phyloP scores from a whole-genome alignment of 805 yeast species.

The Candida nitratophila region DNA sequence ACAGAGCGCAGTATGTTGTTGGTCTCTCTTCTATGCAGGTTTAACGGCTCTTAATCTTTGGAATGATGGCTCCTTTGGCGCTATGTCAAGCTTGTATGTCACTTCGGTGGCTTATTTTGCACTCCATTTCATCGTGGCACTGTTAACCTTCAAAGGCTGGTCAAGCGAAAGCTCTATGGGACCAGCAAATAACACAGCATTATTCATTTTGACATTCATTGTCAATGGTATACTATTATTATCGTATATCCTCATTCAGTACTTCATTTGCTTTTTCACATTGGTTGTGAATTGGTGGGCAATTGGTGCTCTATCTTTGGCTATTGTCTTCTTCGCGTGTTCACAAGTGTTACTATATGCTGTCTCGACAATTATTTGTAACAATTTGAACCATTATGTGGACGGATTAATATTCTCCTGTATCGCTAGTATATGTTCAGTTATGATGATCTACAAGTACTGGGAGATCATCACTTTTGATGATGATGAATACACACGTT shows the following conservation, averaged over 20 bases:
- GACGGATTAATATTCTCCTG: constrained; percentile 89
- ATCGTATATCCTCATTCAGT: constrained; percentile 59
- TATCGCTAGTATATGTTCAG: constrained; percentile 67
- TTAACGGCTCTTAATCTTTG: constrained; percentile 81
- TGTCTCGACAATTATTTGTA: constrained; percentile 61
- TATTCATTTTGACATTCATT: constrained; percentile 66
- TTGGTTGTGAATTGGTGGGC: constrained; percentile 77
- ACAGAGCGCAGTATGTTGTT: constrained; percentile 61
- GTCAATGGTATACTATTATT: constrained; percentile 62
- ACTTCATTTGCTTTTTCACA: constrained; percentile 58
- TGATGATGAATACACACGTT: constrained; percentile 72
- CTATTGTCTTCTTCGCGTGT: constrained; percentile 63
- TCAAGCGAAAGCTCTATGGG: constrained; percentile 34
- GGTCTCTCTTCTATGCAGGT: constrained; percentile 66
- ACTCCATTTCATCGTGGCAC: constrained; percentile 56
- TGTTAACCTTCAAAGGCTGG: constrained; percentile 71
- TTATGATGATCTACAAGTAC: constrained; percentile 93
- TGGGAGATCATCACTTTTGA: constrained; percentile 96
- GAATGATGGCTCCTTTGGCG: constrained; percentile 82
- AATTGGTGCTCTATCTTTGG: constrained; percentile 71
- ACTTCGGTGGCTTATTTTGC: constrained; percentile 52
- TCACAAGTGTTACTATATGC: constrained; percentile 79
- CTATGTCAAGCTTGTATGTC: constrained; percentile 51
- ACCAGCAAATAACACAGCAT: constrained; percentile 48
- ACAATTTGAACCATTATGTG: constrained; percentile 70